These are phyloP conservation scores for Gossypium ekmanianum DNA, from an alignment of 345 rosid genomes.

Conservation along the genomic window DNA sequence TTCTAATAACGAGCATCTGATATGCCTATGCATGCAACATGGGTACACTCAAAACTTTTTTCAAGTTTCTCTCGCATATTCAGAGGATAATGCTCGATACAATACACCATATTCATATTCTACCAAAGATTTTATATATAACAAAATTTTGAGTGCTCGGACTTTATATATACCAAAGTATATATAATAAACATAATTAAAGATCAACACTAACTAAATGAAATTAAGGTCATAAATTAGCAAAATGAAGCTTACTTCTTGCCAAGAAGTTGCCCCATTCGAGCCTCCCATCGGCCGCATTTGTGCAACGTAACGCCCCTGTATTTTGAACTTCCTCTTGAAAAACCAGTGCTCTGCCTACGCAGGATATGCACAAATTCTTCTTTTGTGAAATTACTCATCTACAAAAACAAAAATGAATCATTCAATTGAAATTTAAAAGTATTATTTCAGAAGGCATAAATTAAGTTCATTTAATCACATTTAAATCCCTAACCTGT, in stretches of 20 bases:
- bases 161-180: not conserved
- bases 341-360: slow-evolving; percentile 70
- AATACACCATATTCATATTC: not conserved
- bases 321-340: slow-evolving; percentile 67
- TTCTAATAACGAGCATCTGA: not conserved
- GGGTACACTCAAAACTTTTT: not conserved
- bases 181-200: not conserved
- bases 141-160: not conserved
- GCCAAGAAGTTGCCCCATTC: slow-evolving; percentile 76
- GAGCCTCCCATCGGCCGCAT: slow-evolving; percentile 80
- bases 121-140: not conserved
- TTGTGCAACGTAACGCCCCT: slow-evolving; percentile 77
- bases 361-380: slow-evolving; percentile 72
- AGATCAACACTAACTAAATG: not conserved
- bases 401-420: slow-evolving; percentile 30
- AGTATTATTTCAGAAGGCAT: not conserved
- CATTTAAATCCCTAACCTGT: slow-evolving; percentile 35
- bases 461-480: not conserved
- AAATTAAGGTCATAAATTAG: not conserved
- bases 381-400: slow-evolving; percentile 57
- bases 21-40: not conserved
- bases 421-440: not conserved
- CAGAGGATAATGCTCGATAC: not conserved
- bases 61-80: not conserved
- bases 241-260: slow-evolving; percentile 50